Evolutionary conservation across 192 early-diverging fungal genomes (phyloP), one percentile per base, ranked within the genome.

Genomic region (Coemansia sp.): DNA sequence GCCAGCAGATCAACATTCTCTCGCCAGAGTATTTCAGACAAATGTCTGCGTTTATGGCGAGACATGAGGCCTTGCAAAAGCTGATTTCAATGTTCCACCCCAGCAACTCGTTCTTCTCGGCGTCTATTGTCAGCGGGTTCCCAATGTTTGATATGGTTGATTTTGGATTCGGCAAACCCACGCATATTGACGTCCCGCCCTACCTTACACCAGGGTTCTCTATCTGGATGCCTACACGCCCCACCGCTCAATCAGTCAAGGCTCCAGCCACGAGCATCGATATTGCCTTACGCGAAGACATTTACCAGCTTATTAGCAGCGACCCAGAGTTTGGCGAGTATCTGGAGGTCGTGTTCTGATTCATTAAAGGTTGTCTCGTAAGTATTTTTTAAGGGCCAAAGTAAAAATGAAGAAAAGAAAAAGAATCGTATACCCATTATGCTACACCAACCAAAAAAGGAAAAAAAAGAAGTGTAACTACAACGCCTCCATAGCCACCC

Each of bases 161-260:
- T 18, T 79, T 79, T 70, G 76, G 76, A 9, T 63, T 63, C 34
- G 71, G 70, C 1, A 37, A 39, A 11, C 71, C 76, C 0, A 42
- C 35, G 21, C 76, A 79, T 34, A 64, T 79, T 4, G 76, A 79
- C 7, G 63, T 79, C 3, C 76, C 76, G 0, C 52, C 63, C 1
- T 79, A 79, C 34, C 60, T 79, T 18, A 48, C 59, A 1, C 76
- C 76, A 0, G 76, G 76, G n/a, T 79, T 73, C 12, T 79, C 76
- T 1, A 73, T 79, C 18, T 79, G 71, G 71, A 61, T 79, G 67
- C 72, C 76, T 0, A 42, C 64, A 0, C 59, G 34, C 6, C 45
- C 70, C 5, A 38, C 56, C 10, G 34, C 35, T 20, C 56, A 58
- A 13, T 37, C 56, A 9, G 34, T 2, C 18, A 36, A 36, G 56